Evolutionary conservation across 495 filamentous ascomycete species (phyloP), one percentile per base, ranked within the genome.

Genomic region (Cercophora newfieldiana): DNA sequence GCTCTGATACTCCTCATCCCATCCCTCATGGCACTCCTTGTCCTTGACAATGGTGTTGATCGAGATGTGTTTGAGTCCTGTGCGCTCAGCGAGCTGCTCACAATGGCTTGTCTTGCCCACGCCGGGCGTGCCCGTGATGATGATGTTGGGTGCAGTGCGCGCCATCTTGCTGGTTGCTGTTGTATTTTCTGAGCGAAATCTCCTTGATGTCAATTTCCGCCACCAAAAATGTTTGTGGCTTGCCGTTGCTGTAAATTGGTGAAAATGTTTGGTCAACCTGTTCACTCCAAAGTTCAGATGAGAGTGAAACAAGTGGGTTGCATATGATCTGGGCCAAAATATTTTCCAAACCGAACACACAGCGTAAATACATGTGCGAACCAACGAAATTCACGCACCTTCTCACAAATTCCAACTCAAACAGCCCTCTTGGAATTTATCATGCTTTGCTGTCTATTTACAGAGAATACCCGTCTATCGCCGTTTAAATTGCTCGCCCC

Each of bases 91-190:
- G 59, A 97, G 82, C 66, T 86, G 80, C 74, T 95, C 90, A 70
- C 89, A 89, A 77, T 96, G 93, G 21, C 89, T 92, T 19, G 93
- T 96, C 80, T 99, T 99, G 74, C 95, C 95, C 25, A 94, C 91
- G 58, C 95, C 96, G 6, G 95, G 95, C 30, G 95, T 98, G 69
- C 95, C 95, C 58, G 95, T 97, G 67, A 99, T 83, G 63, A 99
- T 90, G 72, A 98, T 91, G 76, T 98, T 99, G 29, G 95, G 95
- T 63, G 83, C 78, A 16, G 79, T 83, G 69, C 91, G 87, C 24
- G 69, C 12, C 79, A 78, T 78, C 33, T 66, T 69, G 72, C 76
- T 77, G 67, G 33, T 71, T 57, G 49, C 24, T 67, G 25, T 64
- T 58, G 24, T 48, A 24, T 19, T 54, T 67, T 29, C 30, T 4